Conservation (phyloP, 2,329 filamentous ascomycete species). For the Colletotrichum sp. region DNA sequence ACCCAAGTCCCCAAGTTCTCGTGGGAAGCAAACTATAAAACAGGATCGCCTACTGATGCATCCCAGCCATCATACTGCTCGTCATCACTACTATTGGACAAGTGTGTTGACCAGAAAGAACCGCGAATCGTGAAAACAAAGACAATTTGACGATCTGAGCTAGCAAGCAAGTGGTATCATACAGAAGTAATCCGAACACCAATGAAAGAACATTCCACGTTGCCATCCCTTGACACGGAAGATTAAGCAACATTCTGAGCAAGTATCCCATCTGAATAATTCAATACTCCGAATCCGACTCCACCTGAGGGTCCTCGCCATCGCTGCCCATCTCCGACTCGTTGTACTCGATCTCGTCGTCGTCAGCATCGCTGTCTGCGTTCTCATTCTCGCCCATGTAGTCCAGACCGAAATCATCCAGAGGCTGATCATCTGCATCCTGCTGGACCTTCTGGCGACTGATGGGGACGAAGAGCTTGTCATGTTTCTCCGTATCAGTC, state of each 20-base stretch:
- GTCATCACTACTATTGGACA: neutral
- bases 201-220: neutral
- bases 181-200: neutral
- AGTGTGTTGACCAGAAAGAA: neutral
- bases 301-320: neutral
- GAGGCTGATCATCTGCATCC: neutral
- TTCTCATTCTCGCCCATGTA: constrained; percentile 15
- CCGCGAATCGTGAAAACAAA: neutral
- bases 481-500: neutral
- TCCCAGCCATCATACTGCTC: neutral
- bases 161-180: neutral
- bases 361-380: constrained; percentile 6
- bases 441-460: neutral
- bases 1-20: neutral
- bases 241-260: neutral
- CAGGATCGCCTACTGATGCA: neutral
- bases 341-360: constrained; percentile 19
- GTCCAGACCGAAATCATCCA: constrained; percentile 5
- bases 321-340: constrained; percentile 11
- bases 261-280: neutral
- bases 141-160: neutral
- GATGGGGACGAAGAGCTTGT: constrained; percentile 11
- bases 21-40: neutral
- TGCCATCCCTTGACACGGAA: neutral
- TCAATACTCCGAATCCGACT: neutral